These are phyloP conservation scores for Alternaria triticina DNA, from an alignment of 2,329 filamentous ascomycete species.

Conservation along the genomic window DNA sequence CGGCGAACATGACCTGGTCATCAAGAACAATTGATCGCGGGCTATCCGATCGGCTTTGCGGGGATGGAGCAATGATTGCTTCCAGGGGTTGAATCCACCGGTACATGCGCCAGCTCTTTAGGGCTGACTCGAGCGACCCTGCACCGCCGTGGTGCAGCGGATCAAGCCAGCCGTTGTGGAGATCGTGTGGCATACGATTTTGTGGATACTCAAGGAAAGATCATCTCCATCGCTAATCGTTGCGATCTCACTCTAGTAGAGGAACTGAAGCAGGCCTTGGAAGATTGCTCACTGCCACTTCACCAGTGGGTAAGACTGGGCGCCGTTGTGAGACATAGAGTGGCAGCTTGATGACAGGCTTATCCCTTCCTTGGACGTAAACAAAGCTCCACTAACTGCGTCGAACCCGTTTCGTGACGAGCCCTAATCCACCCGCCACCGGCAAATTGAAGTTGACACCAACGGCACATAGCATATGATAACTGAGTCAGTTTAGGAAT, in stretches of 20 bases:
- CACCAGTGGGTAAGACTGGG: not conserved
- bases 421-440: not conserved
- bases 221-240: not conserved
- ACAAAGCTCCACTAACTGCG: not conserved
- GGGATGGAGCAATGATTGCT: not conserved
- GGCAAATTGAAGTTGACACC: not conserved
- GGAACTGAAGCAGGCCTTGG: not conserved
- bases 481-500: not conserved
- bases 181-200: not conserved
- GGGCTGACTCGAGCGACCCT: not conserved
- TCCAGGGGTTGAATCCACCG: not conserved
- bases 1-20: not conserved
- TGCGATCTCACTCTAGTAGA: not conserved
- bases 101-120: not conserved
- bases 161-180: not conserved
- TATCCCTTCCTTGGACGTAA: not conserved
- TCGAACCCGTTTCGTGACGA: not conserved
- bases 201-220: not conserved
- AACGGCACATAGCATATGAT: not conserved
- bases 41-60: not conserved
- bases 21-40: not conserved
- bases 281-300: not conserved
- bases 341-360: not conserved
- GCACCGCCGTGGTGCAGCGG: not conserved
- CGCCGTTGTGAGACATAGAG: not conserved